Percentiles rank a stretch among this genome's conserved stretches.
phyloP scores from a whole-genome alignment of 495 filamentous ascomycete species.

The Cercophora newfieldiana region DNA sequence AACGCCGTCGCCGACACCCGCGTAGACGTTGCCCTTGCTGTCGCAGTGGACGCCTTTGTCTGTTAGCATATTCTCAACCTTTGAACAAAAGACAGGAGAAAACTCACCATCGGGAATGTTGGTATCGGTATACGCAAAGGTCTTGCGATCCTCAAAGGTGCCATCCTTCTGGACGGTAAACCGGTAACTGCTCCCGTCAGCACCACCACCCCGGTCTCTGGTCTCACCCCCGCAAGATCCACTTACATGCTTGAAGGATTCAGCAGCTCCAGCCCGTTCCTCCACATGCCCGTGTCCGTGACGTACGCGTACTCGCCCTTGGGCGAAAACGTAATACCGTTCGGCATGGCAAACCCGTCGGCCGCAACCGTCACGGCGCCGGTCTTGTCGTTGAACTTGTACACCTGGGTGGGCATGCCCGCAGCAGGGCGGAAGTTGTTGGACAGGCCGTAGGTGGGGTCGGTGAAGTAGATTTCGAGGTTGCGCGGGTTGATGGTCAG shows the following conservation, averaged over 20 bases:
- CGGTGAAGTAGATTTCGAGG: constrained; percentile 63
- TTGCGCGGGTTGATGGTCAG: constrained; percentile 52
- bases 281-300: constrained; percentile 54
- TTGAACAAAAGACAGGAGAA: neutral
- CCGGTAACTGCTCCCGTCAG: constrained; percentile 35
- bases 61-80: neutral
- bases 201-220: neutral
- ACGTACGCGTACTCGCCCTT: constrained; percentile 54
- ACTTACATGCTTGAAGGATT: constrained; percentile 43
- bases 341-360: constrained; percentile 56
- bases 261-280: constrained; percentile 35
- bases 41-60: constrained; percentile 53
- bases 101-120: constrained; percentile 57
- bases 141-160: constrained; percentile 45
- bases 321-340: constrained; percentile 59
- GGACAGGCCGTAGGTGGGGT: constrained; percentile 62
- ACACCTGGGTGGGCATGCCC: constrained; percentile 56
- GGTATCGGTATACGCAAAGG: constrained; percentile 58
- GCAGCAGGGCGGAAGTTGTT: constrained; percentile 56
- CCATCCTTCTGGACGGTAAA: constrained; percentile 43
- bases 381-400: constrained; percentile 50
- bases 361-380: constrained; percentile 53
- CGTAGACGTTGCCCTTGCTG: constrained; percentile 60
- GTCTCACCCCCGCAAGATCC: neutral
- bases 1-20: constrained; percentile 61